Evolutionary conservation across 73 alveolate genomes (phyloP), one percentile per base, ranked within the genome.

Genomic region (Stentor roeselii): DNA sequence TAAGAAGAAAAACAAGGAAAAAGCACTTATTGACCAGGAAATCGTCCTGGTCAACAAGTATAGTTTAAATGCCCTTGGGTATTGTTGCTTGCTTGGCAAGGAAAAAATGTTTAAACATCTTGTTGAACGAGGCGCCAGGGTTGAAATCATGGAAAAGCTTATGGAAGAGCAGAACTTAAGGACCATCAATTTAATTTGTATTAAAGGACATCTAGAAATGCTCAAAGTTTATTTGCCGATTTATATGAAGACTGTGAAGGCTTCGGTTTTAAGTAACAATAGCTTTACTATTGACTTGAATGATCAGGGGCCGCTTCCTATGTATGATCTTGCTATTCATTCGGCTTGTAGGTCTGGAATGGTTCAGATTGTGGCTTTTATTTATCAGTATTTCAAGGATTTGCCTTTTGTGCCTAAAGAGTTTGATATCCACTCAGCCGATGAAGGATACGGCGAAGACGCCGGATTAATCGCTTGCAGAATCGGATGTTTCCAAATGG

Each of bases 401-500:
- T 27, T 11, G 21, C 67, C 80, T 21, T 27, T 11, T 21, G 27
- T 40, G 42, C 80, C 80, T 21, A 32, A 67, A 67, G 80, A 67
- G 21, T 32, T 76, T 2, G 67, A 76, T 38, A 76, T 76, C 6
- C 76, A 39, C 37, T 14, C 59, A n/a, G 21, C 6, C 21, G 84
- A 76, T 21, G 27, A 15, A 1, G 21, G 6, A 21, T 36, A 78
- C 30, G 84, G 84, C 21, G 84, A 76, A 76, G 39, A 76, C 67
- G 27, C 35, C 39, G 84, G 60, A 15, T 67, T 76, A 21, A 76
- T 37, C 30, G 84, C 84, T 27, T 15, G 60, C 37, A 34, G 74
- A 76, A 37, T 38, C 21, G 84, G 84, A 34, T 14, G n/a, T 1
- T 76, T 21, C 34, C 34, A 15, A 37, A 76, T 76, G 74, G n/a